Percentiles rank a stretch among this genome's conserved stretches.
These are phyloP conservation scores for Citrullus mucosospermus DNA, from an alignment of 306 rosid species.

Conservation along the genomic window DNA sequence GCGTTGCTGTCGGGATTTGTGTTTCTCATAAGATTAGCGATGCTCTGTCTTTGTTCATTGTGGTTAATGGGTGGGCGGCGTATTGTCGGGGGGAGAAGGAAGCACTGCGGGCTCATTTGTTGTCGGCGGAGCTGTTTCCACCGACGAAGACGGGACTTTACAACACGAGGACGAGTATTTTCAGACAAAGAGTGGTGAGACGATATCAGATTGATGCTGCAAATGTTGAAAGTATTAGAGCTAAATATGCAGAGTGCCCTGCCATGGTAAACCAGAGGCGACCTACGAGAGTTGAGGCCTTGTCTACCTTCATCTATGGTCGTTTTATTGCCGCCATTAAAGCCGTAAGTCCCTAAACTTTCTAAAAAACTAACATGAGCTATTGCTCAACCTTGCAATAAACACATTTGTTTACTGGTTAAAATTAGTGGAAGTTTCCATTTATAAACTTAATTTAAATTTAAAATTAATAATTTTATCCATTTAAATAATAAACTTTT, in stretches of 20 bases:
- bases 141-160: constrained; percentile 17
- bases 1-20: constrained; percentile 34
- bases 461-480: too few relatives aligned
- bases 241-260: constrained; percentile 7
- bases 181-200: constrained; percentile 25
- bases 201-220: constrained; percentile 25
- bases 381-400: background rate
- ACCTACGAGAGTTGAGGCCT: constrained; percentile 44
- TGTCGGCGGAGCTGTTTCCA: constrained; percentile 37
- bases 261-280: background rate
- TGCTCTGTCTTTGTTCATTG: constrained; percentile 25
- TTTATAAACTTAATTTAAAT: too few relatives aligned
- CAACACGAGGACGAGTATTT: constrained; percentile 18
- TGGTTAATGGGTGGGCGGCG: constrained; percentile 34
- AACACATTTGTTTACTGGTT: too few relatives aligned
- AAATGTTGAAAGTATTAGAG: constrained; percentile 21
- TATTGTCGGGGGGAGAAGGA: constrained; percentile 8
- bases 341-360: background rate
- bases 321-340: constrained; percentile 30
- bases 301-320: constrained; percentile 47
- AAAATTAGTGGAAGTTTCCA: too few relatives aligned
- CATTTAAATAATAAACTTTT: too few relatives aligned
- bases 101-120: constrained; percentile 16
- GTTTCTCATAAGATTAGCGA: constrained; percentile 47
- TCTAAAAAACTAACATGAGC: background rate